phyloP scores from a whole-genome alignment of 2,329 filamentous ascomycete species.

The Myriosclerotinia curreyana region DNA sequence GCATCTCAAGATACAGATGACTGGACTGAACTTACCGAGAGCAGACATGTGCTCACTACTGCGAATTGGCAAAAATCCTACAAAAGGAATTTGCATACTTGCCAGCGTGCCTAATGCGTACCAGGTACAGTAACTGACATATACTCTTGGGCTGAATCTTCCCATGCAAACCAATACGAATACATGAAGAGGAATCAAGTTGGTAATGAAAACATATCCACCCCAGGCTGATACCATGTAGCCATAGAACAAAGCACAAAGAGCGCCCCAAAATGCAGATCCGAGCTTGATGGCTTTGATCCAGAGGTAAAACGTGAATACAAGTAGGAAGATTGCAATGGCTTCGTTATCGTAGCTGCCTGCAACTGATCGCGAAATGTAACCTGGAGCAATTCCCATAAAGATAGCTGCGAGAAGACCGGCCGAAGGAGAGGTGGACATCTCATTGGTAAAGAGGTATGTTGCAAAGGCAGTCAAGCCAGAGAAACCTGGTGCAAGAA shows the following conservation, averaged over 20 bases:
- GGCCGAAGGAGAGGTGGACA: constrained; percentile 92
- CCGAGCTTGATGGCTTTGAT: constrained; percentile 97
- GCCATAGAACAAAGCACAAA: constrained; percentile 94
- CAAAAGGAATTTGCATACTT: constrained; percentile 99
- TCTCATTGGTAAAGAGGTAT: constrained; percentile 94
- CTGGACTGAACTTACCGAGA: constrained; percentile 59
- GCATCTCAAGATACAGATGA: constrained; percentile 17
- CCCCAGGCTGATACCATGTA: constrained; percentile 99
- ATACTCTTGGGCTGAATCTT: constrained; percentile 86
- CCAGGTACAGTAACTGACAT: constrained; percentile 97
- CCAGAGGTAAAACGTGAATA: constrained; percentile 98
- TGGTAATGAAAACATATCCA: constrained; percentile 99
- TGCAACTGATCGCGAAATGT: constrained; percentile 95
- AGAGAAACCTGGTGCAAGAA: constrained; percentile 91
- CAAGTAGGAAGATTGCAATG: constrained; percentile 96
- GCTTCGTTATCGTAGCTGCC: constrained; percentile 99
- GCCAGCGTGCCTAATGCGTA: constrained; percentile 93
- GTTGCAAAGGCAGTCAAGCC: constrained; percentile 89
- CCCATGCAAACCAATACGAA: constrained; percentile 97
- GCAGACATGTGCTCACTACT: constrained; percentile 99
- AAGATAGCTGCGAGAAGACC: constrained; percentile 91
- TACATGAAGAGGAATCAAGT: constrained; percentile 87
- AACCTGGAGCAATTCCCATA: constrained; percentile 96
- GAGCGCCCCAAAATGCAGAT: constrained; percentile 92
- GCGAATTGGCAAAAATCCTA: constrained; percentile 92